Conservation (phyloP, 73 alveolate species). For the Breviolum minutum region DNA sequence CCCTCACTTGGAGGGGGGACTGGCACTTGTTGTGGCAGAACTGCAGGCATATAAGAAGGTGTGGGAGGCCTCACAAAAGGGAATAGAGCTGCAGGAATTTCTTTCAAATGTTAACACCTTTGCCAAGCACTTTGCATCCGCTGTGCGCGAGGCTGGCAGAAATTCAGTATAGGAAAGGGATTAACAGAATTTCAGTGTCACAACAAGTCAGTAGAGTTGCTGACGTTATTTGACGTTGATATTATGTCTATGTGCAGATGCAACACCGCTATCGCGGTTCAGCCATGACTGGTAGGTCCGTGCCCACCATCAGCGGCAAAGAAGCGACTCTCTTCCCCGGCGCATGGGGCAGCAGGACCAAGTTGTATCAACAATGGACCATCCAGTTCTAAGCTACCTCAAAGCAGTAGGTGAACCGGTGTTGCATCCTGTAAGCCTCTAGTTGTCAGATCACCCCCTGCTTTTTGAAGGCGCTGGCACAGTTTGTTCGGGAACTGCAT, state of each 20-base stretch:
- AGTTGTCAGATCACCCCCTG: too few species aligned
- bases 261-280: background rate
- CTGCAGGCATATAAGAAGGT: too few species aligned
- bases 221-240: background rate
- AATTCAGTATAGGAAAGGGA: background rate
- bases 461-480: too few species aligned
- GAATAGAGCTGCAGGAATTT: constrained; percentile 15
- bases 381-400: background rate
- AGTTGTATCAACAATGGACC: background rate
- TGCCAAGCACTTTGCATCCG: constrained; percentile 73
- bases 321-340: constrained; percentile 43
- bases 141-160: constrained; percentile 32
- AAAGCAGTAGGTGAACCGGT: background rate
- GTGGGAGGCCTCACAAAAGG: too few species aligned
- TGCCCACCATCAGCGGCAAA: constrained; percentile 34
- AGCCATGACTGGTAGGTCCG: background rate
- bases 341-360: constrained; percentile 17
- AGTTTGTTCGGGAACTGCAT: too few species aligned
- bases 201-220: too few species aligned
- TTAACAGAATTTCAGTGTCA: background rate
- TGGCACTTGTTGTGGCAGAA: too few species aligned
- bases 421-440: background rate
- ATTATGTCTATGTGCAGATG: background rate
- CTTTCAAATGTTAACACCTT: constrained; percentile 3
- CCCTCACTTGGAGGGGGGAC: too few species aligned